Evolutionary conservation across 306 rosid species (phyloP), one percentile per base, ranked within the genome.

Genomic region (Sicyos baderoa): DNA sequence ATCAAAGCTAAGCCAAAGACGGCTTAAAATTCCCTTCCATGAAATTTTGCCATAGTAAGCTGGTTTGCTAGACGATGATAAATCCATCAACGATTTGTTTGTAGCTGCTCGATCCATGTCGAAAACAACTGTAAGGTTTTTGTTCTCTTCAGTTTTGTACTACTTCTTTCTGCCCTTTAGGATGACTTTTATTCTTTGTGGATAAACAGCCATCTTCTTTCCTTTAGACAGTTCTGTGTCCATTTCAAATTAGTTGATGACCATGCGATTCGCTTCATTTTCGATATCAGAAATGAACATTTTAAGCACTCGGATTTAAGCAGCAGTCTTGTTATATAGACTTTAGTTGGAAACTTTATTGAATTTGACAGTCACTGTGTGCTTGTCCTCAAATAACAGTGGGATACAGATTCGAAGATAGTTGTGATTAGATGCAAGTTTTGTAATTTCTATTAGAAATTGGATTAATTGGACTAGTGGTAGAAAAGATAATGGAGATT

Each of bases 1-100:
- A 81, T 90, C 49, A 90, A 90, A 87, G 78, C 95, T 75, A 88
- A 91, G 88, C 77, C 90, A 12, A 90, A 90, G 84, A 75, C 86
- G 6, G 91, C 82, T 63, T 90, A 80, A 84, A 76, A 70, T 25
- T 25, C 56, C 54, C 69, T 44, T 2, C 40, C 54, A 45, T 8
- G 76, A 62, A 71, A 76, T 52, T 86, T 85, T 83, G 80, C 57
- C 71, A 42, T n/a, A 18, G 58, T 72, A 52, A 35, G 53, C 57
- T 18, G 53, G 14, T 27, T 76, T 58, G 76, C 32, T 54, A 57
- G 70, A 59, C 40, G 74, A 44, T 27, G 37, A 37, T 29, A 48
- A 67, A 50, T 57, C 69, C 52, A 58, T 45, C 71, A 1, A 77
- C 44, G 49, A 56, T 79, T 82, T 79, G 78, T 76, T 71, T 76